Percentiles rank a stretch among this genome's conserved stretches.
Evolutionary conservation across 768 basidiomycete genomes (phyloP).

Genomic region (Hirschioporus abietinus): DNA sequence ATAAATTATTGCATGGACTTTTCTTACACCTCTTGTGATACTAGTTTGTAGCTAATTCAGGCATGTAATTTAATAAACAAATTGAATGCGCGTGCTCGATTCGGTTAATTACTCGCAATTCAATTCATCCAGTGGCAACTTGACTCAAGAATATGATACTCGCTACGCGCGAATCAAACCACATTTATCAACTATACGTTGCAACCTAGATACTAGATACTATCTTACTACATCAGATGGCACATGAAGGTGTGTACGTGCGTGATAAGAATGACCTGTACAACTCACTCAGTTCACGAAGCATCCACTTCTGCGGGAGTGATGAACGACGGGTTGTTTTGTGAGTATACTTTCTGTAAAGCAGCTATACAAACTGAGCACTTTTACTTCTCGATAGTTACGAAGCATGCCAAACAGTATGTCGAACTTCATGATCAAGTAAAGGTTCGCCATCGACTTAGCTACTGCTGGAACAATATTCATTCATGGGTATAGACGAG

Average conservation of each 20-base stretch:
- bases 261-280: background rate
- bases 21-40: background rate
- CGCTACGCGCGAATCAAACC: no score
- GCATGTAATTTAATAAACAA: no score
- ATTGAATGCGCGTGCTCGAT: no score
- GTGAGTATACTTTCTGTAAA: background rate
- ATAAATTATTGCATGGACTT: background rate
- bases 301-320: background rate
- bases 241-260: background rate
- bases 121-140: no score
- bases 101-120: no score
- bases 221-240: background rate
- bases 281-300: background rate
- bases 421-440: slow-evolving; percentile 90
- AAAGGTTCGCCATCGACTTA: slow-evolving; percentile 42
- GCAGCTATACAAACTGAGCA: background rate
- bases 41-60: no score
- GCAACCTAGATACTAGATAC: no score
- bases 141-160: no score
- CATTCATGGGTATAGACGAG: slow-evolving; percentile 57
- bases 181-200: no score
- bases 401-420: slow-evolving; percentile 58
- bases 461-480: background rate
- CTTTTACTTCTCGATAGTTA: background rate
- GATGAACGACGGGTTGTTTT: background rate